Conservation (phyloP, 1,284 basidiomycete genomes). For the Microbotryum scabiosae region DNA sequence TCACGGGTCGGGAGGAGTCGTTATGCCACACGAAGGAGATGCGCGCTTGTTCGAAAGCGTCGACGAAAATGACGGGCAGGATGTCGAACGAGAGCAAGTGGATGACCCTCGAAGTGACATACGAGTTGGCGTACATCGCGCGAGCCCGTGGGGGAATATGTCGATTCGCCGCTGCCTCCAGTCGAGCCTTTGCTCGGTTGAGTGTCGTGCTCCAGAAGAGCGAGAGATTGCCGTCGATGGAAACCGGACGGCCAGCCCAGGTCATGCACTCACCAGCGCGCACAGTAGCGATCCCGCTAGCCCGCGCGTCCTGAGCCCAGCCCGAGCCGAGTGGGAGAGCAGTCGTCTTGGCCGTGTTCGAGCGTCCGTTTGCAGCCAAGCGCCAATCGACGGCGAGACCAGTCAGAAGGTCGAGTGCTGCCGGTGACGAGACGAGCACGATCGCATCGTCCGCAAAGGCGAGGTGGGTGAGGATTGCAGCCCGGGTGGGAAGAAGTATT, state of each 20-base stretch:
- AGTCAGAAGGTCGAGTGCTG: neutral
- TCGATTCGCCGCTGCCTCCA: too few species aligned
- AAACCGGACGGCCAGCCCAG: too few species aligned
- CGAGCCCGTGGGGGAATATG: too few species aligned
- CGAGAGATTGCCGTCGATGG: too few species aligned
- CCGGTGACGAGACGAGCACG: neutral
- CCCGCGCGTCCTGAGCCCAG: neutral
- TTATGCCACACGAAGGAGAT: neutral
- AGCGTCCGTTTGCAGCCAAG: neutral
- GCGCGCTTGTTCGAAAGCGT: neutral
- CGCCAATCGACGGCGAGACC: constrained; percentile 1
- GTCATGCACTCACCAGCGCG: too few species aligned
- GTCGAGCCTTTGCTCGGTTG: too few species aligned
- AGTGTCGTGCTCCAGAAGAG: too few species aligned
- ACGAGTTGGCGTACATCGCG: constrained; percentile 2
- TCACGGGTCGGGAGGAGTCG: too few species aligned
- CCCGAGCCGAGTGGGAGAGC: neutral
- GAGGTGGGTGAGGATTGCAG: neutral
- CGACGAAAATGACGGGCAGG: neutral
- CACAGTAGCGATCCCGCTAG: neutral
- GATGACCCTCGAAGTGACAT: constrained; percentile 1
- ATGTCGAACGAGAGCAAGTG: constrained; percentile 3
- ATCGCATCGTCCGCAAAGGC: constrained; percentile 6
- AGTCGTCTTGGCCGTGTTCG: neutral
- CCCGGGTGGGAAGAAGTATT: neutral